phyloP scores from a whole-genome alignment of 192 early-diverging fungal species.

The Podila minutissima region DNA sequence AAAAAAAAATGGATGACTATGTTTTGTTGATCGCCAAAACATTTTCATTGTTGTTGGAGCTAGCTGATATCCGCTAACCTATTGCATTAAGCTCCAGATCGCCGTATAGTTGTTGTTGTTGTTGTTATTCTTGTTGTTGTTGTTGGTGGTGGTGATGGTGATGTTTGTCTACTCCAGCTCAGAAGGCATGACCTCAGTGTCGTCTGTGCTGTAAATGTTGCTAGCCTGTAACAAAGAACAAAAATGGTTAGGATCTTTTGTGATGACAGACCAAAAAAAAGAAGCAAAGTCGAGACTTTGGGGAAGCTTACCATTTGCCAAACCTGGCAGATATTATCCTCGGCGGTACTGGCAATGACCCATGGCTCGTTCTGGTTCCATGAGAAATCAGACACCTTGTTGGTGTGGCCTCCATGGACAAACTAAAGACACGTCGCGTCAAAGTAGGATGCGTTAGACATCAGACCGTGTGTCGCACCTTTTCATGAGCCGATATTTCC shows the following conservation, averaged over 20 bases:
- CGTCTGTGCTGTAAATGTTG: conserved; percentile 63
- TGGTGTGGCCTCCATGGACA: conserved; percentile 98
- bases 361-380: conserved; percentile 97
- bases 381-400: conserved; percentile 93
- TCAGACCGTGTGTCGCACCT: too few relatives aligned
- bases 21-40: background rate
- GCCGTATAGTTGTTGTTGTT: background rate
- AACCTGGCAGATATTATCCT: conserved; percentile 98
- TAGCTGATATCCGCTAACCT: too few relatives aligned
- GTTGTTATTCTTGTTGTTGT: background rate
- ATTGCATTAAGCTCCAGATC: too few relatives aligned
- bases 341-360: conserved; percentile 93
- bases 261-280: background rate
- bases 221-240: conserved; percentile 50
- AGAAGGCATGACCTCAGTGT: conserved; percentile 46
- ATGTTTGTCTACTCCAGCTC: conserved; percentile 44
- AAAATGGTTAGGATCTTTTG: background rate
- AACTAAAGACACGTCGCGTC: conserved; percentile 63
- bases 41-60: too few relatives aligned
- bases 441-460: background rate
- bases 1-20: background rate
- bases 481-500: background rate
- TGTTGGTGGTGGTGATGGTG: background rate
- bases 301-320: conserved; percentile 91
- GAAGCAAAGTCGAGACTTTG: background rate